Evolutionary conservation across 441 rosid genomes (phyloP).

Genomic region (Corymbia citriodora): DNA sequence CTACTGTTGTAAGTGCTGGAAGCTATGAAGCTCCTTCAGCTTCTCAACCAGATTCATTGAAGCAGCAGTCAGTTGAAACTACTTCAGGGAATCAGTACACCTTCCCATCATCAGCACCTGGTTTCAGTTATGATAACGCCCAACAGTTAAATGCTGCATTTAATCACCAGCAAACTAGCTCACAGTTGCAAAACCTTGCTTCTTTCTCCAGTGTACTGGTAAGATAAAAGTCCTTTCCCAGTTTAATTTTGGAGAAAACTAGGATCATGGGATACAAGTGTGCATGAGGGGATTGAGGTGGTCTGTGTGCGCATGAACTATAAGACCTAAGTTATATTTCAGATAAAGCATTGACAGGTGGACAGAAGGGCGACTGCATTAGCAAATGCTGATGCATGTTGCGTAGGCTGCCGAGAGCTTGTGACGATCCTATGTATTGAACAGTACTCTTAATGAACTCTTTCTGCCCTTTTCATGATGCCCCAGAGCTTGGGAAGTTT

Average conservation of each 20-base stretch:
- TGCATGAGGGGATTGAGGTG: slow-evolving; percentile 7
- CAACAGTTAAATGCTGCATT: slow-evolving; percentile 67
- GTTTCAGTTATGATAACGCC: slow-evolving; percentile 52
- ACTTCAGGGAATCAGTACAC: slow-evolving; percentile 58
- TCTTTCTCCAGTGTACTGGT: slow-evolving; percentile 85
- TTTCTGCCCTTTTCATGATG: neutral
- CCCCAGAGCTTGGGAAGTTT: neutral
- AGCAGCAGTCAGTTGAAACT: slow-evolving; percentile 57
- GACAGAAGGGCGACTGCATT: neutral
- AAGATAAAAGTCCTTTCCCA: slow-evolving; percentile 4
- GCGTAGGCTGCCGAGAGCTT: neutral
- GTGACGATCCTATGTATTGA: neutral
- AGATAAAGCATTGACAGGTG: neutral
- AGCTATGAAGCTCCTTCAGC: slow-evolving; percentile 60
- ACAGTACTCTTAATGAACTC: neutral
- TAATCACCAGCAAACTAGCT: slow-evolving; percentile 47
- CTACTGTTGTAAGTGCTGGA: slow-evolving; percentile 37
- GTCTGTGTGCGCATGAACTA: neutral
- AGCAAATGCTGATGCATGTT: neutral
- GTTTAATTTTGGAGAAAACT: neutral
- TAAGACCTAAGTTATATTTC: neutral
- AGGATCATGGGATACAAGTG: neutral
- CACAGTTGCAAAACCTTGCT: slow-evolving; percentile 70
- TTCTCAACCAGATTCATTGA: slow-evolving; percentile 57
- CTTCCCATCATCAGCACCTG: slow-evolving; percentile 65